These are phyloP conservation scores for Singerocomus inundabilis DNA, from an alignment of 1,284 basidiomycete genomes.

Conservation along the genomic window DNA sequence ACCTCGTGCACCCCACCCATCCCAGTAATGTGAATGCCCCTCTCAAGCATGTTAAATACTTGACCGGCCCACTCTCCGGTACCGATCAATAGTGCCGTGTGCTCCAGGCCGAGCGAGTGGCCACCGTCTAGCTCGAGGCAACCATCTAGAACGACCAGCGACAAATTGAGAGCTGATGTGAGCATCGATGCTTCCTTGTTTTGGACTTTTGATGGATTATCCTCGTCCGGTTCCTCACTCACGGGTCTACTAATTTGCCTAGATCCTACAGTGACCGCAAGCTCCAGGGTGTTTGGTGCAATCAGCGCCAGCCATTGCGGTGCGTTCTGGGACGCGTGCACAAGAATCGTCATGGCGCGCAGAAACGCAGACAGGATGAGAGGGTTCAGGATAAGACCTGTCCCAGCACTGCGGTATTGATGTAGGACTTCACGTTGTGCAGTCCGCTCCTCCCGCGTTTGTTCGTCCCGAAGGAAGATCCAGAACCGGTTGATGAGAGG, in stretches of 20 bases:
- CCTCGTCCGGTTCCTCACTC: constrained; percentile 41
- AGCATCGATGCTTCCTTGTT: constrained; percentile 69
- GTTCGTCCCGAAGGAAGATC: constrained; percentile 82
- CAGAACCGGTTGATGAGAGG: constrained; percentile 91
- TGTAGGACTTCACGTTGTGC: constrained; percentile 45
- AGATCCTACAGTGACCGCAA: constrained; percentile 77
- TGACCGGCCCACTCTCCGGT: constrained; percentile 78
- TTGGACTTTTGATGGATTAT: constrained; percentile 23
- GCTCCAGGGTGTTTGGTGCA: constrained; percentile 77
- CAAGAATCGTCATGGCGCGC: constrained; percentile 74
- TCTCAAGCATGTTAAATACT: constrained; percentile 66
- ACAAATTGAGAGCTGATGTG: constrained; percentile 72
- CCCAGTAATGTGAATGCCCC: constrained; percentile 59
- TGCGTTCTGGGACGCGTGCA: constrained; percentile 79
- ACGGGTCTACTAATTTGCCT: constrained; percentile 54
- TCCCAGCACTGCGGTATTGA: constrained; percentile 70
- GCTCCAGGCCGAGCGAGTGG: constrained; percentile 69
- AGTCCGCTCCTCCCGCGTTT: constrained; percentile 69
- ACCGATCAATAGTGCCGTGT: constrained; percentile 68
- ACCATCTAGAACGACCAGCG: constrained; percentile 74
- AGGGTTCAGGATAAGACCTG: constrained; percentile 77
- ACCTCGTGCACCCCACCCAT: constrained; percentile 65
- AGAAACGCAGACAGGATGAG: constrained; percentile 74
- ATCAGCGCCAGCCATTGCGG: constrained; percentile 77
- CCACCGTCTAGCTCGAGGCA: constrained; percentile 77